Base-by-base conservation (phyloP, 2,329 filamentous ascomycete species). In the Sarocladium oryzae region DNA sequence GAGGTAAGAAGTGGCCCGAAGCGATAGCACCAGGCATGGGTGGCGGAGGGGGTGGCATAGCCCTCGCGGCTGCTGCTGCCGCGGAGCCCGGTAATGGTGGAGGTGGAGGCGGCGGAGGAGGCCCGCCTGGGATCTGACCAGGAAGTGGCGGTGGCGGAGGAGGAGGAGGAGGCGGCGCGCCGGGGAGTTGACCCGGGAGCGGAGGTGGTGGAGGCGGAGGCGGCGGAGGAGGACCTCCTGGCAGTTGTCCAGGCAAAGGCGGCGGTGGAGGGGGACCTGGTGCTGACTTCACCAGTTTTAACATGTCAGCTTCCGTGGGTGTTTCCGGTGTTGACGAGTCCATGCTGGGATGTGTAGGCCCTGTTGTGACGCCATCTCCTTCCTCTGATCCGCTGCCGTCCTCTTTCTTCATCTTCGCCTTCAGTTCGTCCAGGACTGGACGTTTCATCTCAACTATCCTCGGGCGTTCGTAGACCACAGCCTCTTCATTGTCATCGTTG, bases 371-470 rank as follows among this genome's bases (percentile, higher is more conserved):
- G 50, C 81, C 85, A 37, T 76, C 81, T 36, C 77, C 79, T 57
- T 82, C 81, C 58, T 87, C 85, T 28, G 83, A 85, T 59, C 90
- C 87, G 63, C 85, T 88, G 41, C 76, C 86, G 61, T 87, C 87
- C 60, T 83, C 81, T 54, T 73, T 81, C 69, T 85, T 85, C 61
- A 92, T 79, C 69, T 87, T 93, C 49, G 84, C 80, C 30, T 82
- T 79, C 58, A 96, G 85, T 67, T 96, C 82, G 61, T 81, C 76
- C 59, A 82, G 71, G 30, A 76, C 69, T 10, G 89, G 89, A 55
- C 89, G 81, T 64, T 81, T 85, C 69, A 92, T 81, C 66, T 93
- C 80, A 52, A 96, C 81, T 48, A 96, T 71, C 51, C 85, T 81
- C 35, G 91, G 88, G 68, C 85, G 92, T 69, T 91, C 88, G 56